A percentile compares a stretch with the other conserved stretches of the same genome.
Conservation (phyloP, 2,329 filamentous ascomycete genomes). For the Trichoderma sp. region DNA sequence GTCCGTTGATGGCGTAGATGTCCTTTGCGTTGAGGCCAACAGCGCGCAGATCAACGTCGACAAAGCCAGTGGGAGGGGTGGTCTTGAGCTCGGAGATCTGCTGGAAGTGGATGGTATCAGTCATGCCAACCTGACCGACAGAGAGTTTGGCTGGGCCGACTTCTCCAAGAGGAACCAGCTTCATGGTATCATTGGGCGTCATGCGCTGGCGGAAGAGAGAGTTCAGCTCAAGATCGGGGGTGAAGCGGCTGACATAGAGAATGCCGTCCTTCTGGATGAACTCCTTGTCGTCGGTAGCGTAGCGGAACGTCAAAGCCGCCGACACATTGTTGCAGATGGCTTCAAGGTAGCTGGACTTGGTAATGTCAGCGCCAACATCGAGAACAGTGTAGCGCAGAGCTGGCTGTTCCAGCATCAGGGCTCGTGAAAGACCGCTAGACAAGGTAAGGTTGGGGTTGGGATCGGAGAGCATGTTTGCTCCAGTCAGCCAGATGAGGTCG, state of each 20-base stretch:
- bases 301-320: background rate
- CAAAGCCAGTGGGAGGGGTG: constrained; percentile 22
- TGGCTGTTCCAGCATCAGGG: constrained; percentile 11
- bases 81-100: constrained; percentile 23
- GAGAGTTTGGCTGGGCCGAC: constrained; percentile 26
- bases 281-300: constrained; percentile 11
- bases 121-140: constrained; percentile 27
- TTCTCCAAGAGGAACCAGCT: constrained; percentile 2
- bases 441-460: constrained; percentile 15
- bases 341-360: background rate
- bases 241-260: constrained; percentile 34
- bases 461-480: constrained; percentile 18
- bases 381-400: constrained; percentile 7
- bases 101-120: constrained; percentile 34
- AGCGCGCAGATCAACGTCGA: constrained; percentile 11
- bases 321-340: background rate
- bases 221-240: constrained; percentile 33
- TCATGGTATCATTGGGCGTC: constrained; percentile 1
- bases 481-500: constrained; percentile 6
- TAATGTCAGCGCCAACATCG: background rate
- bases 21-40: constrained; percentile 36
- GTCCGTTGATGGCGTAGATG: constrained; percentile 36
- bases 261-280: constrained; percentile 21
- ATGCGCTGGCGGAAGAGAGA: constrained; percentile 30
- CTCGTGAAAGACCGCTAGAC: constrained; percentile 10